A percentile compares a stretch with the other conserved stretches of the same genome.
These are phyloP conservation scores for Ustilago vetiveriae DNA, from an alignment of 1,284 basidiomycete species.

Conservation along the genomic window DNA sequence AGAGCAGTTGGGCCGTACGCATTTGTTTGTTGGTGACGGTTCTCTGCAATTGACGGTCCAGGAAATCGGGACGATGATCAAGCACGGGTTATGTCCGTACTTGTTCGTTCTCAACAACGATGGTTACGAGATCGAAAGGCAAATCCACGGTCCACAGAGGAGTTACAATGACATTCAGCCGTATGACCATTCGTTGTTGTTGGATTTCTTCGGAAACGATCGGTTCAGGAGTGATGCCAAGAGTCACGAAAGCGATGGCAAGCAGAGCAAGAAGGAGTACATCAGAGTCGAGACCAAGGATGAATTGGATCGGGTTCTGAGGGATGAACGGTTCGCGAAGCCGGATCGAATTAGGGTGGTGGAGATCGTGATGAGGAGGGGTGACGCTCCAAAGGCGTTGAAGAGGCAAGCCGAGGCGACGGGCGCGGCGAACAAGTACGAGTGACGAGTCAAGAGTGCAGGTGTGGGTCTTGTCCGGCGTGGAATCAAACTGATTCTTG, in stretches of 20 bases:
- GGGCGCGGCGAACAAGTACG: slow-evolving; percentile 45
- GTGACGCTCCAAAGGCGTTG: slow-evolving; percentile 78
- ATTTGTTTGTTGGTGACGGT: slow-evolving; percentile 81
- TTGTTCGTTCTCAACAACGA: slow-evolving; percentile 88
- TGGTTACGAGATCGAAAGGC: slow-evolving; percentile 79
- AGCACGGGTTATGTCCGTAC: slow-evolving; percentile 76
- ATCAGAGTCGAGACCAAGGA: slow-evolving; percentile 75
- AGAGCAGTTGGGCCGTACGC: slow-evolving; percentile 72
- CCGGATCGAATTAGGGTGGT: slow-evolving; percentile 79
- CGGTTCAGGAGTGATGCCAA: slow-evolving; percentile 9
- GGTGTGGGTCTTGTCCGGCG: no score
- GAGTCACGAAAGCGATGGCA: slow-evolving; percentile 69
- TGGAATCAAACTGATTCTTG: not conserved
- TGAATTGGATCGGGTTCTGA: slow-evolving; percentile 75
- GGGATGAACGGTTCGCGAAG: slow-evolving; percentile 72
- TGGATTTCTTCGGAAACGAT: slow-evolving; percentile 53
- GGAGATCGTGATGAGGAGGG: slow-evolving; percentile 78
- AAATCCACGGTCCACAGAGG: slow-evolving; percentile 75
- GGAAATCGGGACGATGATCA: slow-evolving; percentile 79
- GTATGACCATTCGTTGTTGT: slow-evolving; percentile 46
- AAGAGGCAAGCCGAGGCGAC: slow-evolving; percentile 71
- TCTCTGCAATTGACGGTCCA: slow-evolving; percentile 71
- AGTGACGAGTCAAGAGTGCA: slow-evolving; percentile 1
- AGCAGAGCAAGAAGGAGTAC: slow-evolving; percentile 71
- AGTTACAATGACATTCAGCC: slow-evolving; percentile 60